A percentile compares a stretch with the other conserved stretches of the same genome.
phyloP scores from a whole-genome alignment of 1,139 yeast species.

The Geotrichum europaeum region DNA sequence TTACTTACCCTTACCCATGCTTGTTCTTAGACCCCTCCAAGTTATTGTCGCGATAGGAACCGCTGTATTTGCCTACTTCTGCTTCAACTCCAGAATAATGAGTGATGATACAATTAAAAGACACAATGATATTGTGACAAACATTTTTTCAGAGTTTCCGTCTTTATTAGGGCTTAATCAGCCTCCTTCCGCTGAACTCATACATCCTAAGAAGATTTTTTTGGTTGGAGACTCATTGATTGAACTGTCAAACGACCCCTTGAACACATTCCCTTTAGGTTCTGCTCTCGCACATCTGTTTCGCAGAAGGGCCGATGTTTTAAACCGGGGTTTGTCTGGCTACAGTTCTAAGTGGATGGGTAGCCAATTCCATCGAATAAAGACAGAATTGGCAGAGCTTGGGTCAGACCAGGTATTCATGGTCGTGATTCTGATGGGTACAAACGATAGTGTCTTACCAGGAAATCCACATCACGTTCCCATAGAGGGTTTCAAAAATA shows the following conservation, averaged over 20 bases:
- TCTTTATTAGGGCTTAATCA: background rate
- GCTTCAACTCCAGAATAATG: background rate
- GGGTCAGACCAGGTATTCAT: constrained; percentile 8
- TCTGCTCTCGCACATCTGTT: constrained; percentile 15
- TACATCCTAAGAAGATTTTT: constrained; percentile 11
- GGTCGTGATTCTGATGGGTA: constrained; percentile 16
- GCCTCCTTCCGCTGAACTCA: background rate
- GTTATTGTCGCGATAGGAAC: background rate
- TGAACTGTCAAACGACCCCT: constrained; percentile 18
- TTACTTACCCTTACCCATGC: background rate
- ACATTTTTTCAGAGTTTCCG: constrained; percentile 1
- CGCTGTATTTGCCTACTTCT: background rate
- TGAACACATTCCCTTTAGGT: constrained; percentile 10
- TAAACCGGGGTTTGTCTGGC: constrained; percentile 17
- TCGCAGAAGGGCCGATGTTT: constrained; percentile 16
- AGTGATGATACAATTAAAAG: background rate
- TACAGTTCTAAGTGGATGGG: constrained; percentile 17
- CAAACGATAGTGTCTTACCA: constrained; percentile 20
- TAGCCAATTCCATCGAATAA: constrained; percentile 9
- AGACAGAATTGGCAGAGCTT: constrained; percentile 5
- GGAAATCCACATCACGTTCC: constrained; percentile 22
- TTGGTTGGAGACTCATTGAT: constrained; percentile 19
- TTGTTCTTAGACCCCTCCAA: background rate
- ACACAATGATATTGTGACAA: constrained; percentile 2
- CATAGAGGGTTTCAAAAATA: constrained; percentile 8